phyloP scores from a whole-genome alignment of 2,329 filamentous ascomycete species.

The Leptographium radiaticola region DNA sequence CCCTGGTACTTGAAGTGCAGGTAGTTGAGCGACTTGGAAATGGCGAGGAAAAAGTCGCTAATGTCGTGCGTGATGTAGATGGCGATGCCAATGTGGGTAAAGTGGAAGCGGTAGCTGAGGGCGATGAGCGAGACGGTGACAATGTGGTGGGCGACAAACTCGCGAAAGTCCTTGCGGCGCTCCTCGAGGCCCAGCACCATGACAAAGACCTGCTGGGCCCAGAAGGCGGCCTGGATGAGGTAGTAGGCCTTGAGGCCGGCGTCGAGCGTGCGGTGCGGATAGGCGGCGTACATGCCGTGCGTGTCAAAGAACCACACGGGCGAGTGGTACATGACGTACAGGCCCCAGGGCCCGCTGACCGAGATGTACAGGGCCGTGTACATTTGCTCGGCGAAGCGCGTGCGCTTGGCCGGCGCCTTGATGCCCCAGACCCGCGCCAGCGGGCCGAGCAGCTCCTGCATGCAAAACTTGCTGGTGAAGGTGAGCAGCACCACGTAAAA shows the following conservation, averaged over 20 bases:
- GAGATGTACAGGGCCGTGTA: slow-evolving; percentile 89
- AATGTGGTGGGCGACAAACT: slow-evolving; percentile 83
- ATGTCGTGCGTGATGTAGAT: slow-evolving; percentile 94
- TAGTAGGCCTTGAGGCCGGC: slow-evolving; percentile 89
- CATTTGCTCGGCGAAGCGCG: slow-evolving; percentile 88
- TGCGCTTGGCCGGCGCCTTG: slow-evolving; percentile 61
- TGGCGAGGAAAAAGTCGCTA: slow-evolving; percentile 87
- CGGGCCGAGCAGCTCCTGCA: slow-evolving; percentile 77
- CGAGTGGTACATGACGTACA: slow-evolving; percentile 86
- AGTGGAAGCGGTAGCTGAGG: slow-evolving; percentile 89
- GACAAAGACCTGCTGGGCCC: slow-evolving; percentile 88
- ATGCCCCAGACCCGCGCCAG: slow-evolving; percentile 59
- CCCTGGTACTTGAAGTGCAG: slow-evolving; percentile 62
- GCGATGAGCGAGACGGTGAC: slow-evolving; percentile 75
- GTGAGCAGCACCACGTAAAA: slow-evolving; percentile 86
- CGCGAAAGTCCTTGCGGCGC: slow-evolving; percentile 87
- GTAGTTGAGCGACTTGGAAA: slow-evolving; percentile 89
- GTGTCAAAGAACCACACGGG: slow-evolving; percentile 96
- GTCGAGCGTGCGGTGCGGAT: slow-evolving; percentile 72
- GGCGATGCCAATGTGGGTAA: slow-evolving; percentile 84
- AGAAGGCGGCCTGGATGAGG: slow-evolving; percentile 85
- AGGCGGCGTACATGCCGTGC: slow-evolving; percentile 77
- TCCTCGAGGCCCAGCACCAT: slow-evolving; percentile 79
- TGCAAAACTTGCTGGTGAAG: slow-evolving; percentile 90
- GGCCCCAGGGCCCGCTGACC: slow-evolving; percentile 65